Evolutionary conservation across 192 early-diverging fungal species (phyloP).

Genomic region (Jimgerdemannia flammicorona): DNA sequence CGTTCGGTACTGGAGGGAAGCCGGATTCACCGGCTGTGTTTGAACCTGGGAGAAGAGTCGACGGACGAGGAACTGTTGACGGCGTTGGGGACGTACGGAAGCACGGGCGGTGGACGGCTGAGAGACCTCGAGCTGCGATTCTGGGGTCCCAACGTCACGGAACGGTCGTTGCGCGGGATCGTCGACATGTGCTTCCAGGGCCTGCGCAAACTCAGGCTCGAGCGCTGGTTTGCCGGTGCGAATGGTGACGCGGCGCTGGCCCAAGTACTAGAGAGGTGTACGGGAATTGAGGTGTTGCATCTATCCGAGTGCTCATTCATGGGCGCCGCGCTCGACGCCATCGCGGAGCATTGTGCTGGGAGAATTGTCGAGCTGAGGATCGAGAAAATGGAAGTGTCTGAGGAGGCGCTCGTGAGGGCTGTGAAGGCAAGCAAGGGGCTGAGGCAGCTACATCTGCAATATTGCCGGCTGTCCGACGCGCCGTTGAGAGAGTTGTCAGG

Average conservation of each 20-base stretch:
- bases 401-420: not conserved
- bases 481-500: not conserved
- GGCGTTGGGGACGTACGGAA: not conserved
- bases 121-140: not conserved
- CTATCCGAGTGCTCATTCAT: not conserved
- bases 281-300: not conserved
- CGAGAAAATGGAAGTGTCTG: not conserved
- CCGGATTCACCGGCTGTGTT: not conserved
- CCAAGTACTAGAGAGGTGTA: not conserved
- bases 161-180: not conserved
- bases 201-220: not conserved
- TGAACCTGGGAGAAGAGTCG: not conserved
- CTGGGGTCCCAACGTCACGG: not conserved
- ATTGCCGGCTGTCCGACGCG: not conserved
- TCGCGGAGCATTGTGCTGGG: not conserved
- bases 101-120: not conserved
- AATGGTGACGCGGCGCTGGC: not conserved
- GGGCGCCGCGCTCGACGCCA: not conserved
- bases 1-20: not conserved
- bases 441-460: not conserved
- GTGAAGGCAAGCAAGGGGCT: not conserved
- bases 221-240: not conserved
- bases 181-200: not conserved
- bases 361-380: not conserved
- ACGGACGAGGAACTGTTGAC: not conserved